Evolutionary conservation across 2,329 filamentous ascomycete species (phyloP).

Genomic region (Ophiocordyceps sinensis): DNA sequence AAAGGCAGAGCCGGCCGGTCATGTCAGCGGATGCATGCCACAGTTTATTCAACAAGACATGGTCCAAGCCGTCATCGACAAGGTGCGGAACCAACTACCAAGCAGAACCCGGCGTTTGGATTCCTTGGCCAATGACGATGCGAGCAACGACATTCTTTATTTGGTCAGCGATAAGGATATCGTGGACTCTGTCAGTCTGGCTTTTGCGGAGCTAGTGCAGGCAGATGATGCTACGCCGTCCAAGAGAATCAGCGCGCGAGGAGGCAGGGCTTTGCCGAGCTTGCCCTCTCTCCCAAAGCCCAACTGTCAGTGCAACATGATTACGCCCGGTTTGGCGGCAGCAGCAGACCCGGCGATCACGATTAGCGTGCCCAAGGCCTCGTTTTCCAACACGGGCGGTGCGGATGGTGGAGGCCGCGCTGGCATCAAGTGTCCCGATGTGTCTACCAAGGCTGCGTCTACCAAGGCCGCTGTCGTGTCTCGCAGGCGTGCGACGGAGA

Average conservation of each 20-base stretch:
- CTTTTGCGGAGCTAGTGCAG: background rate
- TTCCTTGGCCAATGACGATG: background rate
- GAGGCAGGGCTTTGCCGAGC: background rate
- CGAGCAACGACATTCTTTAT: conserved; percentile 2
- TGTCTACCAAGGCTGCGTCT: conserved; percentile 10
- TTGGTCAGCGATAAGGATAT: conserved; percentile 6
- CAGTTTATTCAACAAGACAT: background rate
- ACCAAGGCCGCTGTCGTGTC: conserved; percentile 15
- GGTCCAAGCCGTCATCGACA: background rate
- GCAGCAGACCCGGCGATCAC: conserved; percentile 18
- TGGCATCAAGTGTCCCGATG: conserved; percentile 6
- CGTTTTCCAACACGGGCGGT: conserved; percentile 12
- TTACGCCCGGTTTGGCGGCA: conserved; percentile 10
- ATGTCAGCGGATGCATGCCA: background rate
- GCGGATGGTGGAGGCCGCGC: conserved; percentile 9
- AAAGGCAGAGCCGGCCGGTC: background rate
- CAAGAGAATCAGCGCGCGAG: background rate
- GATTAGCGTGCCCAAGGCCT: conserved; percentile 16
- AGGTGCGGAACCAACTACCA: conserved; percentile 1
- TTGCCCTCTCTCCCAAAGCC: conserved; percentile 6
- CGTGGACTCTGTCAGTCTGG: conserved; percentile 1
- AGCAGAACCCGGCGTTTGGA: conserved; percentile 1
- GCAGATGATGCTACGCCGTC: background rate
- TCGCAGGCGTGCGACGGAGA: conserved; percentile 14
- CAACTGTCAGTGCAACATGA: conserved; percentile 8